Evolutionary conservation across 1,284 basidiomycete genomes (phyloP), one percentile per base, ranked within the genome.

Genomic region (Cryptococcus neoformans): DNA sequence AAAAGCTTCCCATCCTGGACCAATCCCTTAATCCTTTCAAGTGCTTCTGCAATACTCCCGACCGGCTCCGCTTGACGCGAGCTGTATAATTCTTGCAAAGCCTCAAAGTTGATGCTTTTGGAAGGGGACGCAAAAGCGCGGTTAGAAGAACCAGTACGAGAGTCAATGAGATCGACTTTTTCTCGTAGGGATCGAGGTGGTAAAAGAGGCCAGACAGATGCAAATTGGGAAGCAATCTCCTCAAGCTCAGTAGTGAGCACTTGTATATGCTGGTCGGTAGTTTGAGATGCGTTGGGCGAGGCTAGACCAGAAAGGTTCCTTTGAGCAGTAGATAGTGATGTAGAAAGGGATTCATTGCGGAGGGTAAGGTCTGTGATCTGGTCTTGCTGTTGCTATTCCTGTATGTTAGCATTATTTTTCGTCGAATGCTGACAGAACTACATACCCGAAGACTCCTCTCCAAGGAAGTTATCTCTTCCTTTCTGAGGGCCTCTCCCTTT

Each of bases 1-100:
- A 95, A 76, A 11, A 88, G 81, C 17, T 85, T 84, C 65, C 92
- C 90, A 74, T 94, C 92, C 46, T 83, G 80, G 51, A 93, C 81
- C 55, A 94, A 81, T 4, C 87, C 85, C 62, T 87, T 85, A 39
- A 94, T 86, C 4, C 90, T 82, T n/a, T 81, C 74, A 2, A 84
- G 83, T 63, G 93, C 90, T 34, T 83, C 85, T 56, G 90, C 87
- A 42, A 92, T 74, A 6, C 73, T 72, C 12, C 67, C 58, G 50
- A 72, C 73, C 16, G 60, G 46, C 52, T 73, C 68, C 9, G 50
- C 52, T 34, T 52, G 28, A 16, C 3, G 10, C 8, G 46, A 12
- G 9, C 8, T 9, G 60, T 70, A 76, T 47, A 73, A 62, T 38
- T 57, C 60, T 50, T 71, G 73, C 41, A 76, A 49, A 50, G 79